Conservation (phyloP, 2,329 filamentous ascomycete species). For the Pseudofabraea citricarpa region DNA sequence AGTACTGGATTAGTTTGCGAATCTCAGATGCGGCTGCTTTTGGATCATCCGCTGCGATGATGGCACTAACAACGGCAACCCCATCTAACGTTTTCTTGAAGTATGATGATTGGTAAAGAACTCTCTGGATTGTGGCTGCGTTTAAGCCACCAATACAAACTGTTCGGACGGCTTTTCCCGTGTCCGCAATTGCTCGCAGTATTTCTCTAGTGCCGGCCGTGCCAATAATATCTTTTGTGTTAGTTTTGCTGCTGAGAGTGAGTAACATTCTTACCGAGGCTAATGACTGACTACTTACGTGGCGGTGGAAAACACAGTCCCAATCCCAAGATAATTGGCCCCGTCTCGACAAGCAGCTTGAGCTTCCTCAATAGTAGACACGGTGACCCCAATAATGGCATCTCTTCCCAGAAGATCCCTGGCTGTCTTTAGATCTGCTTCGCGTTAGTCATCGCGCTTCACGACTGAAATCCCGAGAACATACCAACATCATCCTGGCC, state of each 20-base stretch:
- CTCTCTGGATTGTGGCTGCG: slow-evolving; percentile 64
- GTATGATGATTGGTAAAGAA: slow-evolving; percentile 64
- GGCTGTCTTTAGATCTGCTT: slow-evolving; percentile 55
- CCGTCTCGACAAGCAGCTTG: slow-evolving; percentile 65
- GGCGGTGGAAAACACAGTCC: slow-evolving; percentile 80
- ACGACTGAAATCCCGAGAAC: slow-evolving; percentile 20
- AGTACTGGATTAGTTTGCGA: slow-evolving; percentile 41
- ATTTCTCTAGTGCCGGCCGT: slow-evolving; percentile 66
- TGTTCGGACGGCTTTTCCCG: slow-evolving; percentile 44
- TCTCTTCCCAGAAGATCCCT: slow-evolving; percentile 67
- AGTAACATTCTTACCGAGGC: slow-evolving; percentile 1
- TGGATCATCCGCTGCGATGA: slow-evolving; percentile 69
- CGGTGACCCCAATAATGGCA: slow-evolving; percentile 85
- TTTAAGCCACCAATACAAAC: slow-evolving; percentile 92
- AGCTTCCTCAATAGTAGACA: slow-evolving; percentile 71
- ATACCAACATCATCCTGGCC: slow-evolving; percentile 89
- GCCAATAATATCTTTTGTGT: slow-evolving; percentile 79
- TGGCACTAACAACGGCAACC: slow-evolving; percentile 84
- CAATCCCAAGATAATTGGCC: slow-evolving; percentile 89
- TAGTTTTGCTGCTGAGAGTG: slow-evolving; percentile 61
- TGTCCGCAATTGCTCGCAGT: slow-evolving; percentile 47
- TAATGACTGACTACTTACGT: slow-evolving; percentile 46
- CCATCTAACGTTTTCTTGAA: slow-evolving; percentile 63
- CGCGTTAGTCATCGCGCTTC: slow-evolving; percentile 8
- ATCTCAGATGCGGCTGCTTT: slow-evolving; percentile 58